Evolutionary conservation across 768 basidiomycete species (phyloP).

Genomic region (Leccinum subtestaceum): DNA sequence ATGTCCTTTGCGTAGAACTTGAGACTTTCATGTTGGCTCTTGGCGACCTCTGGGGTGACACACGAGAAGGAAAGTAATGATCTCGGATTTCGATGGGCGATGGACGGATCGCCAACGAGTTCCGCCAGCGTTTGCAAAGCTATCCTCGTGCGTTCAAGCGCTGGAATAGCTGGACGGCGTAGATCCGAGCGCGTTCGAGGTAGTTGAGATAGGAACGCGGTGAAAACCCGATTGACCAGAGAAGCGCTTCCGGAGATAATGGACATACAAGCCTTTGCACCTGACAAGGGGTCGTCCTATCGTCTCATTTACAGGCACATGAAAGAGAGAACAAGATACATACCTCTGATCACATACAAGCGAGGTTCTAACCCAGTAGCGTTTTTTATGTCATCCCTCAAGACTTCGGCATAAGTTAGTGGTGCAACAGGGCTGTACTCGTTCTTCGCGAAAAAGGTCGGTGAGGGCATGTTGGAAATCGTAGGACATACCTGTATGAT

Average conservation of each 20-base stretch:
- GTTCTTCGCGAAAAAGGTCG: constrained; percentile 42
- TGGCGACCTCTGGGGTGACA: constrained; percentile 48
- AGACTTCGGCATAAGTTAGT: constrained; percentile 52
- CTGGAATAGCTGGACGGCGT: constrained; percentile 32
- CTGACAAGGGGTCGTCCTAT: constrained; percentile 30
- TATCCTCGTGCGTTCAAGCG: constrained; percentile 48
- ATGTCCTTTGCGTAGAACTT: constrained; percentile 44
- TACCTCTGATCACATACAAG: constrained; percentile 64
- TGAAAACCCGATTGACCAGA: constrained; percentile 60
- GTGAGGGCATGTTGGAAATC: background rate
- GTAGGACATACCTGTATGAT: constrained; percentile 57
- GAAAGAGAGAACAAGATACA: background rate
- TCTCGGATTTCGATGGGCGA: constrained; percentile 50
- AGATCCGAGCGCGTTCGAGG: constrained; percentile 50
- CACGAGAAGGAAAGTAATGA: constrained; percentile 70
- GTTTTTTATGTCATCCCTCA: constrained; percentile 48
- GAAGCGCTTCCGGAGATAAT: constrained; percentile 55
- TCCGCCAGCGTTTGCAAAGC: constrained; percentile 56
- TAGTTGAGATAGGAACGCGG: constrained; percentile 58
- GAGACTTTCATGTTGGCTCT: constrained; percentile 51
- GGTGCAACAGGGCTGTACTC: constrained; percentile 56
- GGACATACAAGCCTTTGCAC: constrained; percentile 53
- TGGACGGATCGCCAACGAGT: constrained; percentile 43
- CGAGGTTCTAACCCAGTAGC: constrained; percentile 45
- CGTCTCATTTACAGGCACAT: background rate